Base-by-base conservation (phyloP, 257 asterid species). In the Solanum lycopersicoides region DNA sequence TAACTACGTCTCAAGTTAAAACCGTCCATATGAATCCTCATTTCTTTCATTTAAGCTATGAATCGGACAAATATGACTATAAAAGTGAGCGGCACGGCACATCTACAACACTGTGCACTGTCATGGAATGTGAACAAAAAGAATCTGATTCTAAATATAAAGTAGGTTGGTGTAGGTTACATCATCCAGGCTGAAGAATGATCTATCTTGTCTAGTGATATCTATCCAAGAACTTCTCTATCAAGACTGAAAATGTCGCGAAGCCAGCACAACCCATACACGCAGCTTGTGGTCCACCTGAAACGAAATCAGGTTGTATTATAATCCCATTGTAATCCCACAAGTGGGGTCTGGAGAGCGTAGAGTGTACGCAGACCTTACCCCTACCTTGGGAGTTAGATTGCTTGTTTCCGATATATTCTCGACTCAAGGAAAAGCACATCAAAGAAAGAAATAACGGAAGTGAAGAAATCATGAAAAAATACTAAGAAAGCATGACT, bases 241-340 rank as follows among this genome's bases (percentile, higher is more conserved):
- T 92, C 84, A 92, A n/a, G 41, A 92, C 94, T 3, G 94, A 92
- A 88, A 91, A 92, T 82, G 93, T 89, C 82, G 93, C 93, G 71
- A 92, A 91, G 23, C 95, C 95, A 77, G 91, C 93, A 84, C 95
- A 92, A 47, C 93, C 95, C 35, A 18, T 86, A 39, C 95, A 92
- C 12, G 93, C 93, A 6, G 94, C 93, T 89, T 91, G 86, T 35
- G 93, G 93, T 84, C 95, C 93, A 66, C 95, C 93, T 92, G 88
- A 68, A 84, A 34, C 7, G 37, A 76, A 28, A 77, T 45, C 42
- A 45, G 68, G 44, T 25, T 47, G 68, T 10, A 1, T 1, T 47
- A 28, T 50, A 45, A 80, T 30, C 12, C 66, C 66, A 59, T 20
- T 59, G 25, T 8, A 20, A 59, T 59, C 28, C 2, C 12, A 59